Evolutionary conservation across 345 rosid genomes (phyloP).

Genomic region (Linum usitatissimum): DNA sequence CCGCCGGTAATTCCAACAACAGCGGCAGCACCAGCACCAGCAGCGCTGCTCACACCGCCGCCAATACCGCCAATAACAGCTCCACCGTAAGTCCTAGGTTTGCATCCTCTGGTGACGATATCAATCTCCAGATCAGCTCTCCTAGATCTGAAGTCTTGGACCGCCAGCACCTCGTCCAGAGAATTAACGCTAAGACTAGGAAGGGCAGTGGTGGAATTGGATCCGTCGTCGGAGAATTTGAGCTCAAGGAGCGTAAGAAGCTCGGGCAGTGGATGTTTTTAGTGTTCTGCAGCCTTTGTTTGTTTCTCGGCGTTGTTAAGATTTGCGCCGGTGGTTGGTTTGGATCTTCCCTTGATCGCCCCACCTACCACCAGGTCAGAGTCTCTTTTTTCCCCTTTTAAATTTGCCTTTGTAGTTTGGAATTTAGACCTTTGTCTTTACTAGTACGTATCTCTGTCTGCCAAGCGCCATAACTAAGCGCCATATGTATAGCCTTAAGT

Average conservation of each 20-base stretch:
- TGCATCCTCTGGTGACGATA: slow-evolving; percentile 46
- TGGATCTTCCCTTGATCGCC: slow-evolving; percentile 68
- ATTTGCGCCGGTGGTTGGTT: slow-evolving; percentile 85
- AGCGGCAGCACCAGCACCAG: slow-evolving; percentile 2
- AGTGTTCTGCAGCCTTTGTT: slow-evolving; percentile 61
- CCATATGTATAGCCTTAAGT: not conserved
- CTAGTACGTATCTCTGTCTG: not conserved
- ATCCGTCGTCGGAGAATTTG: slow-evolving; percentile 48
- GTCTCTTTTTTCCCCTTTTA: not conserved
- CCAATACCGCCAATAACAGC: not conserved
- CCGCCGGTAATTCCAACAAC: slow-evolving; percentile 7
- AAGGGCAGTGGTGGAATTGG: slow-evolving; percentile 33
- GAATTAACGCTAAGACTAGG: slow-evolving; percentile 33
- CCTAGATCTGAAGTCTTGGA: slow-evolving; percentile 71
- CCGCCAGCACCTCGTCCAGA: slow-evolving; percentile 30
- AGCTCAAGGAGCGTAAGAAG: slow-evolving; percentile 58
- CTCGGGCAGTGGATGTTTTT: slow-evolving; percentile 89
- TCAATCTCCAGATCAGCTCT: slow-evolving; percentile 56
- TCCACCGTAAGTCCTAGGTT: not conserved
- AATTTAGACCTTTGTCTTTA: not conserved
- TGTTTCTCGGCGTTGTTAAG: slow-evolving; percentile 80
- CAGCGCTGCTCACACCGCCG: slow-evolving; percentile 6
- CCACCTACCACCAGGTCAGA: slow-evolving; percentile 41
- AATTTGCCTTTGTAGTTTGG: not conserved
- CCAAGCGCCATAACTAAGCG: not conserved